phyloP scores from a whole-genome alignment of 1,284 basidiomycete genomes.

The Mycocalia duriaeana region DNA sequence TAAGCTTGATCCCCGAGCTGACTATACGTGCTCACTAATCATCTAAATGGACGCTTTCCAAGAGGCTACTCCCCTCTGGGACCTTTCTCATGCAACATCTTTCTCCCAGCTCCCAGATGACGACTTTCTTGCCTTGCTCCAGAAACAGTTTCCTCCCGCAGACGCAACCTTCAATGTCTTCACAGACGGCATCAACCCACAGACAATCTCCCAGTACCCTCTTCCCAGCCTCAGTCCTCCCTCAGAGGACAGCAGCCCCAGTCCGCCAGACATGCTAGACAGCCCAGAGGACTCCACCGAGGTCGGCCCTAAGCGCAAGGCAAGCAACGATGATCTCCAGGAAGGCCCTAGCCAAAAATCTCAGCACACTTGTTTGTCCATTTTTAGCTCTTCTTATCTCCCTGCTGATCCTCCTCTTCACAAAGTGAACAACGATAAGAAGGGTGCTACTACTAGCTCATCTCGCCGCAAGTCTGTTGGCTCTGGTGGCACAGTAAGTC shows the following conservation, averaged over 20 bases:
- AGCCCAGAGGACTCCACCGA: slow-evolving; percentile 38
- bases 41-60: slow-evolving; percentile 41
- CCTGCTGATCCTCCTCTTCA: not conserved
- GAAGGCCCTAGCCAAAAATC: slow-evolving; percentile 62
- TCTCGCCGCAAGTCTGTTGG: slow-evolving; percentile 32
- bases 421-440: slow-evolving; percentile 27
- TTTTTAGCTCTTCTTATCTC: not conserved
- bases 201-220: slow-evolving; percentile 43
- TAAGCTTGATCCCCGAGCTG: no score
- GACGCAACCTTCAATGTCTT: slow-evolving; percentile 17
- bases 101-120: slow-evolving; percentile 68
- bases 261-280: slow-evolving; percentile 49
- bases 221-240: slow-evolving; percentile 42
- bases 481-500: slow-evolving; percentile 28
- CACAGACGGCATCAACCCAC: slow-evolving; percentile 49
- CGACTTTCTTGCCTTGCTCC: slow-evolving; percentile 72
- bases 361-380: slow-evolving; percentile 55
- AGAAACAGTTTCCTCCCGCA: slow-evolving; percentile 58
- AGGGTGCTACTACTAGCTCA: slow-evolving; percentile 14
- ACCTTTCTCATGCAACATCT: slow-evolving; percentile 53
- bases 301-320: slow-evolving; percentile 66
- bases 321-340: slow-evolving; percentile 53
- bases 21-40: no score
- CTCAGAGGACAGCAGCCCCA: slow-evolving; percentile 71
- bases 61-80: slow-evolving; percentile 55